Evolutionary conservation across 441 rosid species (phyloP).

Genomic region (Croton setiger): DNA sequence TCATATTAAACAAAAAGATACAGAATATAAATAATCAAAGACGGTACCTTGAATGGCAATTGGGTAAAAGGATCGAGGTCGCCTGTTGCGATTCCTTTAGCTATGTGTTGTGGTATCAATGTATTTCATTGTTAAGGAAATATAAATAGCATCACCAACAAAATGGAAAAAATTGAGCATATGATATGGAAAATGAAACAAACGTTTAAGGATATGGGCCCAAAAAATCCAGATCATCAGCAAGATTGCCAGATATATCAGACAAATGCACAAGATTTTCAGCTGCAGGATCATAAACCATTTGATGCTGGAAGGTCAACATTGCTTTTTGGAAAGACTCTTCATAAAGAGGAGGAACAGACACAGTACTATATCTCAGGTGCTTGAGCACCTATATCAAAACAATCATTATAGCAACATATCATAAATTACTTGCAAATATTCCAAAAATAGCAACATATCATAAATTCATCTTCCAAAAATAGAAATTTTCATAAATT

Average conservation of each 20-base stretch:
- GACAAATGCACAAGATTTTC: conserved; percentile 63
- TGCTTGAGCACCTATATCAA: conserved; percentile 75
- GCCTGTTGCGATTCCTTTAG: conserved; percentile 84
- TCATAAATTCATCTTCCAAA: not conserved
- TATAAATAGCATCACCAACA: conserved; percentile 8
- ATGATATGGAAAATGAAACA: conserved; percentile 7
- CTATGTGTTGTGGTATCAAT: conserved; percentile 62
- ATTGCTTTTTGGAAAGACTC: conserved; percentile 83
- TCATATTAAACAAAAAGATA: conserved; percentile 5
- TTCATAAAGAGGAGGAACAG: conserved; percentile 85
- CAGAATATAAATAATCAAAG: conserved; percentile 15
- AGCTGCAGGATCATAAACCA: conserved; percentile 66
- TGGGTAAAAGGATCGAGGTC: conserved; percentile 88
- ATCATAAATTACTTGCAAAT: conserved; percentile 14
- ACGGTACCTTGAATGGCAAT: conserved; percentile 69
- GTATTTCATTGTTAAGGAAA: conserved; percentile 56
- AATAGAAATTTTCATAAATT: not conserved
- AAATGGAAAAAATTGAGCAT: not conserved
- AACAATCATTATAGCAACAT: conserved; percentile 17
- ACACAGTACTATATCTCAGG: conserved; percentile 66
- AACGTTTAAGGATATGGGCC: conserved; percentile 93
- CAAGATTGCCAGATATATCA: conserved; percentile 40
- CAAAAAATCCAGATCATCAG: conserved; percentile 59
- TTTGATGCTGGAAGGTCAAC: conserved; percentile 88
- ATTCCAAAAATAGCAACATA: not conserved